Conservation (phyloP, 1,284 basidiomycete species). For the Caloboletus inedulis region DNA sequence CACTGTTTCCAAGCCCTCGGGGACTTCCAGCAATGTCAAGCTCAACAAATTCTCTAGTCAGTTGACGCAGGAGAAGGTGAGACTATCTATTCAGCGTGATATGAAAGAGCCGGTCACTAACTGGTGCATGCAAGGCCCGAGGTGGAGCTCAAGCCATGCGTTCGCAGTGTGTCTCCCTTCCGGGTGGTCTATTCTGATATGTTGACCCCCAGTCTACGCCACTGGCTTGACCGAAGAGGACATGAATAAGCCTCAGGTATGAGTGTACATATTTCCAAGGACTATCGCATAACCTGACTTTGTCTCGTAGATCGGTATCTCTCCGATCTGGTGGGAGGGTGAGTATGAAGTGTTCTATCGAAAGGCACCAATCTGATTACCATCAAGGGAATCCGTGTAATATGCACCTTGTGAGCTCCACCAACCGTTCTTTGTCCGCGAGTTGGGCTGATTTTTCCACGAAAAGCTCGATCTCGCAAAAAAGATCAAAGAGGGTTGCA, state of each 20-base stretch:
- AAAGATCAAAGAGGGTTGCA: conserved; percentile 73
- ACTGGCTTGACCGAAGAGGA: conserved; percentile 74
- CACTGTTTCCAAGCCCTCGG: conserved; percentile 36
- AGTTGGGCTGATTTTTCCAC: conserved; percentile 7
- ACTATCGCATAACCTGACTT: conserved; percentile 2
- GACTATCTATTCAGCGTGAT: neutral
- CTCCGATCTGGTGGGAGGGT: conserved; percentile 88
- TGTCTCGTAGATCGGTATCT: conserved; percentile 67
- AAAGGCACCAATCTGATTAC: conserved; percentile 7
- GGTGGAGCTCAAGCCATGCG: conserved; percentile 82
- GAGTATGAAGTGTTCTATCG: conserved; percentile 18
- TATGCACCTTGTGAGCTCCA: conserved; percentile 58
- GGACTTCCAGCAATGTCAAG: conserved; percentile 36
- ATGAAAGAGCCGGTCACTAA: neutral
- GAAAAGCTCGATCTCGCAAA: conserved; percentile 71
- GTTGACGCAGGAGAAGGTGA: conserved; percentile 69
- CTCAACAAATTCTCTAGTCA: conserved; percentile 71
- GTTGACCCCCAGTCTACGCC: conserved; percentile 59
- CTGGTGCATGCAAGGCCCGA: conserved; percentile 43
- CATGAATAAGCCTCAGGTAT: conserved; percentile 78
- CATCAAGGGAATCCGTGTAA: conserved; percentile 77
- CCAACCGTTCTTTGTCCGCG: neutral
- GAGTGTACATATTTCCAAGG: conserved; percentile 3
- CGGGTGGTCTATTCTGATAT: conserved; percentile 3
- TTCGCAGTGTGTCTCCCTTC: conserved; percentile 38